Evolutionary conservation across 225 moss, liverwort and hornwort genomes (phyloP).

Genomic region (Takakia lepidozioides): DNA sequence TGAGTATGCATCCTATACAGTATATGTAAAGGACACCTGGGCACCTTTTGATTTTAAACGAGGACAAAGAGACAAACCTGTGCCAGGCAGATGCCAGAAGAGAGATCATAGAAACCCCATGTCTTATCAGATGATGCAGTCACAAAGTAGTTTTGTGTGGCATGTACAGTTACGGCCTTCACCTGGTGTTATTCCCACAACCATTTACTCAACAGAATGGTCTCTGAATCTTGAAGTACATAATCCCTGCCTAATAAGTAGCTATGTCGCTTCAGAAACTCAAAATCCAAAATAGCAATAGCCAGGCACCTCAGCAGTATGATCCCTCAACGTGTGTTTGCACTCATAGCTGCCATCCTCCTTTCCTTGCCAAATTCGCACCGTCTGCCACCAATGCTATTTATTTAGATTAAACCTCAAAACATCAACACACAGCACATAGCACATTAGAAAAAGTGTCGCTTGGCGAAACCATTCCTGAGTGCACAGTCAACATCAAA

Average conservation of each 20-base stretch:
- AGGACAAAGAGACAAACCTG: constrained; percentile 34
- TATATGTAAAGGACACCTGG: no score
- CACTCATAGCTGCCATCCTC: constrained; percentile 83
- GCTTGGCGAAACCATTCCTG: no score
- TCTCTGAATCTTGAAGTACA: no score
- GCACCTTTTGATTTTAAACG: background rate
- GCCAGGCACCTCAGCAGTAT: constrained; percentile 63
- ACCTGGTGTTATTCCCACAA: constrained; percentile 34
- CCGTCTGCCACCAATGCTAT: constrained; percentile 90
- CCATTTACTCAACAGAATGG: background rate
- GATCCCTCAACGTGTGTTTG: constrained; percentile 78
- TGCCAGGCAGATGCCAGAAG: constrained; percentile 73
- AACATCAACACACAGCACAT: no score
- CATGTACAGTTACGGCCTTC: constrained; percentile 92
- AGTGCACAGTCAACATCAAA: no score
- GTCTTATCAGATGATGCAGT: constrained; percentile 86
- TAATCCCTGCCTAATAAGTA: no score
- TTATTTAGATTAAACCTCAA: no score
- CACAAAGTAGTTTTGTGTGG: constrained; percentile 92
- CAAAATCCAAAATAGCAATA: no score
- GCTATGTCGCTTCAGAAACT: no score
- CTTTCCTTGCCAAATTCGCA: constrained; percentile 86
- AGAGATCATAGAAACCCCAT: constrained; percentile 54
- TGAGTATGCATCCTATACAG: no score
- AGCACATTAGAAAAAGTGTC: no score